Evolutionary conservation across 371 early-diverging fungal genomes (phyloP), one percentile per base, ranked within the genome.

Genomic region (Zychaea mexicana): DNA sequence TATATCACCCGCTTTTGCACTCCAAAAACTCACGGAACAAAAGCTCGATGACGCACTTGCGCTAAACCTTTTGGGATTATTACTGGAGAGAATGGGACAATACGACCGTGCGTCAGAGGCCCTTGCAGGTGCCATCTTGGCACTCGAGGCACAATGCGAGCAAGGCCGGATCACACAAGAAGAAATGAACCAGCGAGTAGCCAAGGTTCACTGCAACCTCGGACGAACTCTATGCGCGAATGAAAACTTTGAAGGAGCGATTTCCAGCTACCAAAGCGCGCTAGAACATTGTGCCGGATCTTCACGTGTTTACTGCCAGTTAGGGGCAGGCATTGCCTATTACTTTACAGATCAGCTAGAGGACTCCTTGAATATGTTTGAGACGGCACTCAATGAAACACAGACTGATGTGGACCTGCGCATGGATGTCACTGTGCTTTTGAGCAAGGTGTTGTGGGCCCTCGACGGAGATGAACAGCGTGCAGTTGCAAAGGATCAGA

Each of bases 361-460:
- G 57, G 86, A 85, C 30, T 87, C 91, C 46, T 66, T 97, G 52
- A 58, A 64, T 1, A 76, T 82, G 70, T 94, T 95, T 69, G 94
- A 95, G 69, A 60, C 71, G 31, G 92, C 93, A 3, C 71, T 93
- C 66, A 75, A 73, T 54, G 80, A 81, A 24, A 74, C 78, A 9
- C 82, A 85, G 52, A 70, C 72, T 3, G 82, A 82, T 56, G 62
- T 78, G 57, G 75, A 76, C 22, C 64, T 85, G 42, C 76, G 82
- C 3, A 82, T 86, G 63, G 86, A 89, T 62, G 89, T 93, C 0
- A 78, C 86, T 19, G 83, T 94, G 2, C 61, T 92, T 46, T 64
- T 97, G 58, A 87, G 90, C 47, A 93, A 95, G 71, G 95, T 95
- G 0, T 75, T 96, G 32, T 96, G 93, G 91, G 92, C 93, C 1